Base-by-base conservation (phyloP, 1,284 basidiomycete species). In the Fomitopsis palustris region DNA sequence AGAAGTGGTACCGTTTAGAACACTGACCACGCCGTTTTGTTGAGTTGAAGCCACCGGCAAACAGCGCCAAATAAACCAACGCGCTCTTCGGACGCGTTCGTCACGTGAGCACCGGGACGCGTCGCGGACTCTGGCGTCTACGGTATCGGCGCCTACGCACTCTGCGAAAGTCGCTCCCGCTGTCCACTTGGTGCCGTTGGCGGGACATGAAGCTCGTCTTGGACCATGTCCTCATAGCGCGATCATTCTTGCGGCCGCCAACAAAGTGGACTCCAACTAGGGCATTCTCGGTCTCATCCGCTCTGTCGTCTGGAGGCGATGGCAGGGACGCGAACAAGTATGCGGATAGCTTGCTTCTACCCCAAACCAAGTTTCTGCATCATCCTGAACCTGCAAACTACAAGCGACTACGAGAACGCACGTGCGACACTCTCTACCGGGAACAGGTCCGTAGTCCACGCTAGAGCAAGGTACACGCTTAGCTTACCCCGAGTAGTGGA, bases 281-380 rank as follows among this genome's bases (percentile, higher is more conserved):
- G 3, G 21, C 19, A 6, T 45, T 60, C 49, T 60, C 58, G 41
- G 10, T 7, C n/a, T 39, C 55, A 3, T 12, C 33, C 23, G 6
- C 39, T 17, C 17, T 9, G 5, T 42, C 27, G 23, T 57, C 54
- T 12, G 53, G 57, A 9, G 25, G 43, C 25, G 52, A 49, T n/a
- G 17, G 14, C 53, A 17, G n/a, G 16, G 47, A 58, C 19, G 21
- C 49, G 7, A 63, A 75, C 55, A 69, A 72, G 3, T 87, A 79
- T 68, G 78, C 83, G n/a, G 75, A 88, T 47, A 94, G 95, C 1
- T 77, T 99, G 6, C 80, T 86, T 4, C 82, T 99, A 4, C 96
- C 96, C 0, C 90, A 87, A 69, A 97, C 96, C 0, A 65, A 77
- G 0, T 94, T 99, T 69, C 86, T 92, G 0, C 79, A 96, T 56